Percentiles rank a stretch among this genome's conserved stretches.
Evolutionary conservation across 768 basidiomycete genomes (phyloP).

Genomic region (Phlebiopsis gigantea): DNA sequence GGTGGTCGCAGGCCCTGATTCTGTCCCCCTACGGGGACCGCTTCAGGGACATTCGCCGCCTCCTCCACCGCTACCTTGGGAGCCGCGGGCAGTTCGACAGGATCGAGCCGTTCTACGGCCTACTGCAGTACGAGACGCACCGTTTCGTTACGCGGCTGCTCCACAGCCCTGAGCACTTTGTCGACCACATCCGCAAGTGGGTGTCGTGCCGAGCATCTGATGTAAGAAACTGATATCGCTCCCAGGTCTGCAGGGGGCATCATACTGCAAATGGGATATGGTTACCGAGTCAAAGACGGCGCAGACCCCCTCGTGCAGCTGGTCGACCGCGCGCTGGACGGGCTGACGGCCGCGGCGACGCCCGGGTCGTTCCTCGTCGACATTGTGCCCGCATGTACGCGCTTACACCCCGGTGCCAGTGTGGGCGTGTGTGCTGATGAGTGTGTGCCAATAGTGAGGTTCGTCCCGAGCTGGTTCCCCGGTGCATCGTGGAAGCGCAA

Average conservation of each 20-base stretch:
- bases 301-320: constrained; percentile 22
- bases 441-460: constrained; percentile 18
- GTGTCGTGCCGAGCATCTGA: neutral
- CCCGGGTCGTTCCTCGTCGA: constrained; percentile 34
- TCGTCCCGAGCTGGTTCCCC: constrained; percentile 36
- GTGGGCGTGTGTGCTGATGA: neutral
- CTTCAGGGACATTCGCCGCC: constrained; percentile 37
- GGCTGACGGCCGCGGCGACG: constrained; percentile 16
- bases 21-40: constrained; percentile 36
- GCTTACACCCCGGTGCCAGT: neutral
- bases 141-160: constrained; percentile 39
- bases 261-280: constrained; percentile 26
- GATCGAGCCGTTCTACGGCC: constrained; percentile 28
- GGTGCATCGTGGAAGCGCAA: constrained; percentile 32
- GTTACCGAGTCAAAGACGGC: constrained; percentile 20
- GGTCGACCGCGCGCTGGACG: constrained; percentile 22
- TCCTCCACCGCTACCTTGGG: constrained; percentile 37
- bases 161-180: constrained; percentile 31
- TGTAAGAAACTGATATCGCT: neutral
- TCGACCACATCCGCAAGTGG: constrained; percentile 36
- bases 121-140: constrained; percentile 38
- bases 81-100: constrained; percentile 25
- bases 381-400: constrained; percentile 19
- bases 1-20: constrained; percentile 29
- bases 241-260: constrained; percentile 22